Conservation (phyloP, 1,284 basidiomycete species). For the Tilletia setariae region DNA sequence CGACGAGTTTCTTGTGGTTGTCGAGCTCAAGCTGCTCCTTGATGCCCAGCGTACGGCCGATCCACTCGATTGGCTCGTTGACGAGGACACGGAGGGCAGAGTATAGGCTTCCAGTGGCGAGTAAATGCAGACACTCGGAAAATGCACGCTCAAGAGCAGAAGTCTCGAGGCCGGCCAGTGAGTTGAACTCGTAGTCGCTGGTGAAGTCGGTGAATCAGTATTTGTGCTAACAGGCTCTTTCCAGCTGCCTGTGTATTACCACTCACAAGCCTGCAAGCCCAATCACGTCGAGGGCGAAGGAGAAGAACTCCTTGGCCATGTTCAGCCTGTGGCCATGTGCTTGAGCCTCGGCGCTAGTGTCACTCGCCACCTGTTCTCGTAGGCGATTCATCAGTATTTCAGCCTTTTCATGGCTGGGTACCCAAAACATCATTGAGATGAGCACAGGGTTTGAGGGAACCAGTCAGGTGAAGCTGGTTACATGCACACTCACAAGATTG, state of each 20-base stretch:
- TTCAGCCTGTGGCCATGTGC: background rate
- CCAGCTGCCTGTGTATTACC: background rate
- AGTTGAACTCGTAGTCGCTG: background rate
- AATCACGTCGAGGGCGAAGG: background rate
- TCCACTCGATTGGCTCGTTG: background rate
- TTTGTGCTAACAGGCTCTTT: background rate
- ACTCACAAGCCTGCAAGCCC: slow-evolving; percentile 3
- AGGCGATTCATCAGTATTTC: background rate
- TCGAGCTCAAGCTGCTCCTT: slow-evolving; percentile 19
- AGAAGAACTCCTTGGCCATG: background rate
- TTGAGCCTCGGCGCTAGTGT: background rate
- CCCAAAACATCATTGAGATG: background rate
- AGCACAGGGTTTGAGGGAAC: background rate
- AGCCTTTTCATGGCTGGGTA: background rate
- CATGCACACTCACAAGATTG: background rate
- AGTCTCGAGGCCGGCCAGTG: slow-evolving; percentile 40
- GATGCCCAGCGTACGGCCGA: background rate
- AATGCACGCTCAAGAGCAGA: slow-evolving; percentile 65
- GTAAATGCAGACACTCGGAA: slow-evolving; percentile 1
- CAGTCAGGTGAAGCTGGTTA: background rate
- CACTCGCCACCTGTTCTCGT: background rate
- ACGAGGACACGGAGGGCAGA: slow-evolving; percentile 10
- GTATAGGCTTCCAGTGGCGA: slow-evolving; percentile 12
- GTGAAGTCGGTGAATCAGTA: no score
- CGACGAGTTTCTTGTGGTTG: slow-evolving; percentile 64